These are phyloP conservation scores for Clonostachys byssicola DNA, from an alignment of 2,329 filamentous ascomycete genomes.

Conservation along the genomic window DNA sequence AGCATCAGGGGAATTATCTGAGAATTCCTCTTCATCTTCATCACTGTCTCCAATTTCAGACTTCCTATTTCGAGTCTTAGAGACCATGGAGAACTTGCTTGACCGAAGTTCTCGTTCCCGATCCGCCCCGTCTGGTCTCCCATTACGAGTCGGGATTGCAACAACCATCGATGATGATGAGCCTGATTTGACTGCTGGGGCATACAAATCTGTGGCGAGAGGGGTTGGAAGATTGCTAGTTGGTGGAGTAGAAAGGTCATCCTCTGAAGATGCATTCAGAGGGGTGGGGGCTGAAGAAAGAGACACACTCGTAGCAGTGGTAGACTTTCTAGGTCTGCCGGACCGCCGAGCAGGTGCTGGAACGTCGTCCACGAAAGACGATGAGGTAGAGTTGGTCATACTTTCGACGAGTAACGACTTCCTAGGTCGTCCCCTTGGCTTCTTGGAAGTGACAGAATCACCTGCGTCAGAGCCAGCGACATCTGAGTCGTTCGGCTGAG, in stretches of 20 bases:
- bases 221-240: conserved; percentile 30
- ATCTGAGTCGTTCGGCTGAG: no score
- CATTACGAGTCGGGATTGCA: no score
- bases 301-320: conserved; percentile 14
- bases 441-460: no score
- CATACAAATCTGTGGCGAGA: conserved; percentile 10
- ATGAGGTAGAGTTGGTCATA: no score
- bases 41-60: conserved; percentile 36
- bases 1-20: conserved; percentile 14
- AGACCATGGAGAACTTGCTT: conserved; percentile 43
- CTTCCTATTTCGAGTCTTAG: conserved; percentile 34
- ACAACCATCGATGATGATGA: no score
- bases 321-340: neutral
- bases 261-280: conserved; percentile 16
- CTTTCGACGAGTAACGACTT: neutral
- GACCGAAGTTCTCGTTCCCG: conserved; percentile 20
- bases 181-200: no score
- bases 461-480: no score
- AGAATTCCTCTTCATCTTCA: conserved; percentile 19
- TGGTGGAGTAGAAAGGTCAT: conserved; percentile 25
- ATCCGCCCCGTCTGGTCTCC: conserved; percentile 1
- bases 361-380: neutral
- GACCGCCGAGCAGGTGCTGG: neutral
- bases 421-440: neutral
- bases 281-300: conserved; percentile 24